Base-by-base conservation (phyloP, 495 filamentous ascomycete species). In the Ascodesmis nigricans region DNA sequence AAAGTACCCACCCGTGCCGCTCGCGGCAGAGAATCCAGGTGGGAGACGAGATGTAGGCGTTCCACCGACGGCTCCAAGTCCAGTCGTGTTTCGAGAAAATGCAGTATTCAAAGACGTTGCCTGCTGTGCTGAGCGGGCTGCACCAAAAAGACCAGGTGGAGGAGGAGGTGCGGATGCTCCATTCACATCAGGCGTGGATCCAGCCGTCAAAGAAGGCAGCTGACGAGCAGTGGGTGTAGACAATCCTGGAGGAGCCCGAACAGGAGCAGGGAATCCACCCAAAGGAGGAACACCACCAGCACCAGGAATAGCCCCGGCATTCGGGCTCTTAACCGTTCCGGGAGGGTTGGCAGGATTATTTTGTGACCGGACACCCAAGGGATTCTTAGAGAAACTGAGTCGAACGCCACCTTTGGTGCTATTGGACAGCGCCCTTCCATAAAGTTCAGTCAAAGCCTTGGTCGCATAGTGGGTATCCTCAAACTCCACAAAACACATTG, bases 401-500 rank as follows among this genome's bases (percentile, higher is more conserved):
- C 90, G 75, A 47, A 97, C 93, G 25, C 87, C 87, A 25, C 87
- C 90, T 51, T 92, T 95, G 50, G 82, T 68, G 53, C 78, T 87
- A 55, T 93, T 95, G 49, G 80, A 79, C 26, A 97, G 65, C 15
- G 68, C 70, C 35, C 77, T 71, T 0, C 87, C 87, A 44, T 95
- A 95, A 11, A 95, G 63, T 37, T 93, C 81, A 44, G 84, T 78
- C 5, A 95, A 63, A 0, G 84, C 75, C 52, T 90, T 91, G 36
- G 87, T 93, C 5, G 87, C 87, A 50, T 81, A 87, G 15, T 75
- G 74, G 26, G 92, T 69, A 50, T 97, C 83, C 45, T 95, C 87
- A 50, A 95, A 97, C 54, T 97, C 90, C 25, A 97, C 87, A 47
- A 95, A 95, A 49, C 87, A 95, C 90, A 95, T 95, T 8, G 90